A percentile compares a stretch with the other conserved stretches of the same genome.
Conservation (phyloP, 2,329 filamentous ascomycete species). For the Botryotinia calthae region DNA sequence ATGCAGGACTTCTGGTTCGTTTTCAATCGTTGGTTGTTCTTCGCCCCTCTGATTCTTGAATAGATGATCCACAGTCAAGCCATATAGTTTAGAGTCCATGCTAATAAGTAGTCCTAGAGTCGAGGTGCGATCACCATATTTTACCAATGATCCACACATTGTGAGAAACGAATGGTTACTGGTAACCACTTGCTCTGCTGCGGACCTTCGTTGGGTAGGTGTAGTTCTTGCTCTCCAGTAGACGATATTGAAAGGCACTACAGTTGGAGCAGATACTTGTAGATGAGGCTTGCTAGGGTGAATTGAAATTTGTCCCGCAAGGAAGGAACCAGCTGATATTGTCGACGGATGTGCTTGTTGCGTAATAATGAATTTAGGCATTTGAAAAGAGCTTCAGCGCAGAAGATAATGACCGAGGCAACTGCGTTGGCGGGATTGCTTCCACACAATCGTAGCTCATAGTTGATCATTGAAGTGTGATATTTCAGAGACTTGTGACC, state of each 20-base stretch:
- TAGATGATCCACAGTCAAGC: background rate
- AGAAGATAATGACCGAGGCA: background rate
- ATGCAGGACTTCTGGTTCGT: background rate
- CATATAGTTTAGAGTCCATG: background rate
- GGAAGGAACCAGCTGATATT: background rate
- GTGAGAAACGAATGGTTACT: background rate
- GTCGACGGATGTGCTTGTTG: background rate
- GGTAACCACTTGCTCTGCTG: background rate
- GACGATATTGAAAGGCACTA: background rate
- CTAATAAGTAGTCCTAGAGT: background rate
- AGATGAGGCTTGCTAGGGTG: background rate
- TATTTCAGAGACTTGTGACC: background rate
- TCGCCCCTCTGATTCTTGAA: background rate
- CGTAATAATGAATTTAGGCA: background rate
- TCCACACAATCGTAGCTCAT: background rate
- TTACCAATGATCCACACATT: background rate
- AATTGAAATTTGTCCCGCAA: background rate
- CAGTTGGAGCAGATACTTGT: background rate
- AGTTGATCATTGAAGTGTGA: background rate
- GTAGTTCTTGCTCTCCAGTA: background rate
- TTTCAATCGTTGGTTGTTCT: background rate
- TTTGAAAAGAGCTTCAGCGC: background rate
- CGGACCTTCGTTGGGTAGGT: background rate
- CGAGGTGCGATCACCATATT: background rate
- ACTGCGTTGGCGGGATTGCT: background rate